Evolutionary conservation across 441 rosid genomes (phyloP).

Genomic region (Raphanus hybrid): DNA sequence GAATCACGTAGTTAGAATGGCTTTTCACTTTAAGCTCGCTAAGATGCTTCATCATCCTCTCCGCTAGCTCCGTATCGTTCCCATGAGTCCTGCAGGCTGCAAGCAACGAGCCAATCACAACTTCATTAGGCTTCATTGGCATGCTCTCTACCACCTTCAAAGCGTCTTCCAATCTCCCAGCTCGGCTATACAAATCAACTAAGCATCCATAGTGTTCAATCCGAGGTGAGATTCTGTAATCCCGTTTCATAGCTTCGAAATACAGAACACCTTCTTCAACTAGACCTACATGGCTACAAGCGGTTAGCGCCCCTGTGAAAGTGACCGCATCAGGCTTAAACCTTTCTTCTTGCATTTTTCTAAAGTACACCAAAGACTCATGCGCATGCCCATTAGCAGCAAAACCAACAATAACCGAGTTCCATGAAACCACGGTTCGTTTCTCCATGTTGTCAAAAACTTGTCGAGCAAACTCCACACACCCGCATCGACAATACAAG

Average conservation of each 20-base stretch:
- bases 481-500: slow-evolving; percentile 75
- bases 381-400: slow-evolving; percentile 69
- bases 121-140: slow-evolving; percentile 79
- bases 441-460: slow-evolving; percentile 64
- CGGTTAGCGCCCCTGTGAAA: slow-evolving; percentile 80
- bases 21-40: slow-evolving; percentile 50
- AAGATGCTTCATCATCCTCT: slow-evolving; percentile 54
- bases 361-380: slow-evolving; percentile 67
- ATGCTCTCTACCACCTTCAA: slow-evolving; percentile 55
- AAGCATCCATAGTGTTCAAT: slow-evolving; percentile 89
- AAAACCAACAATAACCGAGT: slow-evolving; percentile 70
- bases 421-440: slow-evolving; percentile 78
- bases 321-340: slow-evolving; percentile 70
- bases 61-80: slow-evolving; percentile 62
- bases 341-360: slow-evolving; percentile 65
- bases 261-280: slow-evolving; percentile 61
- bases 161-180: slow-evolving; percentile 80
- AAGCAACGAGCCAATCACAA: slow-evolving; percentile 72
- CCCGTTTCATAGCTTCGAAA: slow-evolving; percentile 59
- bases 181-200: slow-evolving; percentile 85
- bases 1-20: slow-evolving; percentile 74
- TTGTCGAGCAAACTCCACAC: slow-evolving; percentile 61
- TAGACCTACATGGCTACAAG: slow-evolving; percentile 81
- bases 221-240: slow-evolving; percentile 55
- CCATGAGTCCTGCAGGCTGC: slow-evolving; percentile 66